phyloP scores from a whole-genome alignment of 108 stramenopile species.

The Hondaea fermentalgiana region DNA sequence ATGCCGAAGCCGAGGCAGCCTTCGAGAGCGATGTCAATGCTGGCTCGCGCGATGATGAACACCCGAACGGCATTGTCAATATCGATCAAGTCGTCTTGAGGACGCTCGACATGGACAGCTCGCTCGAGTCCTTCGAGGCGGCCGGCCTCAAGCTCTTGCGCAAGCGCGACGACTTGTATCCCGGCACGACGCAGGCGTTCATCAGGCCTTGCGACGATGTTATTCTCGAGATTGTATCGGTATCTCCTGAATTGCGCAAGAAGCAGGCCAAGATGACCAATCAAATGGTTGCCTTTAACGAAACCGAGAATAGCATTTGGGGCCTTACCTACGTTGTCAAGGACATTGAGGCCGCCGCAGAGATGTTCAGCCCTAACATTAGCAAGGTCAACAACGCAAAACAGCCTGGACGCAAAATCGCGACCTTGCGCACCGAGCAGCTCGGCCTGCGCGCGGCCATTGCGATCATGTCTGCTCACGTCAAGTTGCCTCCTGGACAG shows the following conservation, averaged over 20 bases:
- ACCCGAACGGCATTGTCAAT: not conserved
- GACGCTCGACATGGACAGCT: not conserved
- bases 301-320: not conserved
- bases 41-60: not conserved
- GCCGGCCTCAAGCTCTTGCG: not conserved
- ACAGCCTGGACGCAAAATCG: not conserved
- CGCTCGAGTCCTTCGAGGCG: not conserved
- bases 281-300: not conserved
- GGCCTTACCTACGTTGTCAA: not conserved
- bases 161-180: not conserved
- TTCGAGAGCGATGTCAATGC: not conserved
- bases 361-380: not conserved
- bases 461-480: constrained; percentile 15
- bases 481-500: not conserved
- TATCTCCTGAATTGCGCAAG: too few species aligned
- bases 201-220: not conserved
- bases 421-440: not conserved
- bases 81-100: not conserved
- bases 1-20: not conserved
- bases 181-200: not conserved
- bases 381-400: not conserved
- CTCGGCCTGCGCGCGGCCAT: not conserved
- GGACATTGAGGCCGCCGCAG: not conserved
- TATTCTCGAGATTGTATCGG: not conserved
- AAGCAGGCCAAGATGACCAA: not conserved